These are phyloP conservation scores for Exidia glandulosa DNA, from an alignment of 768 basidiomycete species.

Conservation along the genomic window DNA sequence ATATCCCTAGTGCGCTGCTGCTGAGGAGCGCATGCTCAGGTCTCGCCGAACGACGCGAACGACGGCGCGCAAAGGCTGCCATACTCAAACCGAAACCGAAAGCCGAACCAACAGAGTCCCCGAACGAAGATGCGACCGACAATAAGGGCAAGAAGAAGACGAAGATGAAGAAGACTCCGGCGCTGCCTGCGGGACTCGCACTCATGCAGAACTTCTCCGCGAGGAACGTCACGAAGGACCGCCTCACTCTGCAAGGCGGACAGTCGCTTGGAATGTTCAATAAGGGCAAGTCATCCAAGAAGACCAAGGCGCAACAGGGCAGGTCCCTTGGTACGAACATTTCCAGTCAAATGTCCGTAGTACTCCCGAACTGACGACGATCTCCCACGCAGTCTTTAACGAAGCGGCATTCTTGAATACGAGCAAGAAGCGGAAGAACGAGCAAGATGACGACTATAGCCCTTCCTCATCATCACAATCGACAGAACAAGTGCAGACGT, in stretches of 20 bases:
- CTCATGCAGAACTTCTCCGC: constrained; percentile 60
- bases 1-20: background rate
- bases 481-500: background rate
- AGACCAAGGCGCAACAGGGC: constrained; percentile 18
- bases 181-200: constrained; percentile 37
- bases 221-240: constrained; percentile 47
- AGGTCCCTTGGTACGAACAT: background rate
- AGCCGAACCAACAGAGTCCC: background rate
- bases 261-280: constrained; percentile 47
- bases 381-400: background rate
- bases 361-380: too few relatives aligned
- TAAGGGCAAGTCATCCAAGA: constrained; percentile 52
- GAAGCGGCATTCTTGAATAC: background rate
- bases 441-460: background rate
- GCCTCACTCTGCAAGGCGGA: constrained; percentile 45
- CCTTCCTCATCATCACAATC: background rate
- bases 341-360: background rate
- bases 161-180: constrained; percentile 15
- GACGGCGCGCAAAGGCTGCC: constrained; percentile 46
- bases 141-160: constrained; percentile 13
- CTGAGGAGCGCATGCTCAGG: constrained; percentile 28
- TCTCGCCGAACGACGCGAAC: constrained; percentile 51
- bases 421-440: background rate
- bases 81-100: constrained; percentile 29
- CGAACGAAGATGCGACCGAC: constrained; percentile 7